A percentile compares a stretch with the other conserved stretches of the same genome.
Evolutionary conservation across 2,329 filamentous ascomycete genomes (phyloP).

Genomic region (Paracorniculantispora psalliotae): DNA sequence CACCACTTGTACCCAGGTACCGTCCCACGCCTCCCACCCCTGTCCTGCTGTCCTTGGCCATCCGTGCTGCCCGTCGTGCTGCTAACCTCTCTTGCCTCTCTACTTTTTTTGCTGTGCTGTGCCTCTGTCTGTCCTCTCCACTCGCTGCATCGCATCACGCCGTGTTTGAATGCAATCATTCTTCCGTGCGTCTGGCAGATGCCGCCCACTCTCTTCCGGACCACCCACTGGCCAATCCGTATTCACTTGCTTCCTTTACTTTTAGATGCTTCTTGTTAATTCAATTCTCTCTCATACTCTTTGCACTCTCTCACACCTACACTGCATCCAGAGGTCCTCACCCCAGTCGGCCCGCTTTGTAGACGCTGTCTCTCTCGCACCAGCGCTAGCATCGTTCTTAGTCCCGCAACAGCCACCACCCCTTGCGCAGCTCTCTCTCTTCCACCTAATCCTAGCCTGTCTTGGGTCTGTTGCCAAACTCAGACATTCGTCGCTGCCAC

Average conservation of each 20-base stretch:
- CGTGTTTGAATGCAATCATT: slow-evolving; percentile 1
- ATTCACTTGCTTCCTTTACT: neutral
- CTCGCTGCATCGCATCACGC: slow-evolving; percentile 2
- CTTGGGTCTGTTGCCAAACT: neutral
- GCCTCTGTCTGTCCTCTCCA: neutral
- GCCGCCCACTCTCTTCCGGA: neutral
- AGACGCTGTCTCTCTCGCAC: neutral
- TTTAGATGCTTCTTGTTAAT: neutral
- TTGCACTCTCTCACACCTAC: neutral
- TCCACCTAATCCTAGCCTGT: too few relatives aligned
- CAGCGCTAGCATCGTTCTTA: slow-evolving; percentile 10
- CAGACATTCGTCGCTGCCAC: slow-evolving; percentile 10
- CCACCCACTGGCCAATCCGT: neutral
- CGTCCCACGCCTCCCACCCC: too few relatives aligned
- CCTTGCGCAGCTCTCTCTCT: neutral
- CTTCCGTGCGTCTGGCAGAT: neutral
- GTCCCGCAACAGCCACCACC: slow-evolving; percentile 3
- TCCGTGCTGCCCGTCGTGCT: too few relatives aligned
- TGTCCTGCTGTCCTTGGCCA: too few relatives aligned
- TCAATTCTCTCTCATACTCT: neutral
- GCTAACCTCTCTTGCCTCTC: too few relatives aligned
- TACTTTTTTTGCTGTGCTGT: too few relatives aligned
- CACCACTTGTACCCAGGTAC: too few relatives aligned
- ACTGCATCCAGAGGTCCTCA: neutral
- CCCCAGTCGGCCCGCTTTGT: neutral